Percentiles rank a stretch among this genome's conserved stretches.
Conservation (phyloP, 2,329 filamentous ascomycete genomes). For the Tothia fuscella region DNA sequence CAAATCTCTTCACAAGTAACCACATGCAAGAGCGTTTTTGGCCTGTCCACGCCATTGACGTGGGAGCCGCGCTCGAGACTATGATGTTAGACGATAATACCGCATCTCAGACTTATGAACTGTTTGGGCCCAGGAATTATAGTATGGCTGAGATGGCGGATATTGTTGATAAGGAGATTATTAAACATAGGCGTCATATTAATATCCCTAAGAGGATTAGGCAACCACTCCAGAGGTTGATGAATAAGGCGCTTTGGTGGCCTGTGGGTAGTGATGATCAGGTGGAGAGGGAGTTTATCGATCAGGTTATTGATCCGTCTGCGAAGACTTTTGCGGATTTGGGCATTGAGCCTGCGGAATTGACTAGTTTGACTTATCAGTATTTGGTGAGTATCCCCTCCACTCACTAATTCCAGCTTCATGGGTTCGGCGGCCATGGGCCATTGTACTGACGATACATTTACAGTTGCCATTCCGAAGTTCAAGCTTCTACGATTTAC, state of each 20-base stretch:
- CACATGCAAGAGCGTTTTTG: conserved; percentile 83
- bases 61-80: conserved; percentile 74
- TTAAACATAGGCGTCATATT: conserved; percentile 79
- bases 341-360: conserved; percentile 76
- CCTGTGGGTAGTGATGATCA: conserved; percentile 70
- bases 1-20: conserved; percentile 81
- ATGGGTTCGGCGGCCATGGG: not conserved
- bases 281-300: conserved; percentile 82
- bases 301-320: conserved; percentile 78
- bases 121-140: conserved; percentile 90
- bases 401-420: not conserved
- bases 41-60: conserved; percentile 88
- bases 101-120: conserved; percentile 80
- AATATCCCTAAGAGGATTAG: conserved; percentile 76
- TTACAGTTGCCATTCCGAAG: conserved; percentile 78
- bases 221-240: conserved; percentile 58
- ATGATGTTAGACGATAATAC: conserved; percentile 90
- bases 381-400: conserved; percentile 59
- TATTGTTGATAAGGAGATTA: conserved; percentile 83
- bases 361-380: conserved; percentile 79
- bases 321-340: conserved; percentile 96
- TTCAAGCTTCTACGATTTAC: conserved; percentile 80
- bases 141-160: conserved; percentile 75
- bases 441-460: conserved; percentile 24
- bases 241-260: conserved; percentile 88